Evolutionary conservation across 1,139 yeast species (phyloP), one percentile per base, ranked within the genome.

Genomic region (Geotrichum citri-aurantii): DNA sequence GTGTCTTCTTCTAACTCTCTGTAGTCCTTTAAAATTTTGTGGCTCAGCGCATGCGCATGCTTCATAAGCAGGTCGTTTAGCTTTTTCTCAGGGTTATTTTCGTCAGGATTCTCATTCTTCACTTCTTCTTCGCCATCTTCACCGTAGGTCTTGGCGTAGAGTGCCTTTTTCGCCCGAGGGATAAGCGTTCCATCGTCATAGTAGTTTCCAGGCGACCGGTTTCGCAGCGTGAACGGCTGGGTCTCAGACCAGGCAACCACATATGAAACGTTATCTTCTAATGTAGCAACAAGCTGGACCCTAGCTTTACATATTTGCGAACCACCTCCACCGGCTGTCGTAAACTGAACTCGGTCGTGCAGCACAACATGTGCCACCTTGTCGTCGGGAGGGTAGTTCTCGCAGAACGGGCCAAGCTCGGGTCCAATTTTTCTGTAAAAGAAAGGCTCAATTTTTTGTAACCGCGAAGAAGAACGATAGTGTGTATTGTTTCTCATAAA

Each of bases 241-340:
- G 62, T 59, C 49, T 59, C 62, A 14, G 56, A 54, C 62, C 62
- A 59, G 14, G 62, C 59, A 29, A 52, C 59, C 19, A 59, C 58
- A 24, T 59, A 59, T 26, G 62, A 54, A 17, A 42, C 44, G 14
- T 50, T 55, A 48, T 52, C 55, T 5, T 59, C 59, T 4, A 57
- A 33, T 23, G 59, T 59, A 6, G 55, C 59, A 14, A 59, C 47
- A 26, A 59, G 48, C 46, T 59, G 62, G 12, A 59, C 59, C 12
- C 52, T 52, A 2, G 58, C 53, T 29, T 59, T 59, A 27, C 58
- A 55, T 17, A 40, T 31, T 33, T 55, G 58, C 5, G 58, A 57
- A 5, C 57, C 62, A 10, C 62, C 62, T 10, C 55, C 55, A 10
- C 62, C 59, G 2, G 61, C 59, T 11, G 61, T 59, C 10, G 61